Evolutionary conservation across 106 monocot species (phyloP).

Genomic region (Iris macrosiphon): DNA sequence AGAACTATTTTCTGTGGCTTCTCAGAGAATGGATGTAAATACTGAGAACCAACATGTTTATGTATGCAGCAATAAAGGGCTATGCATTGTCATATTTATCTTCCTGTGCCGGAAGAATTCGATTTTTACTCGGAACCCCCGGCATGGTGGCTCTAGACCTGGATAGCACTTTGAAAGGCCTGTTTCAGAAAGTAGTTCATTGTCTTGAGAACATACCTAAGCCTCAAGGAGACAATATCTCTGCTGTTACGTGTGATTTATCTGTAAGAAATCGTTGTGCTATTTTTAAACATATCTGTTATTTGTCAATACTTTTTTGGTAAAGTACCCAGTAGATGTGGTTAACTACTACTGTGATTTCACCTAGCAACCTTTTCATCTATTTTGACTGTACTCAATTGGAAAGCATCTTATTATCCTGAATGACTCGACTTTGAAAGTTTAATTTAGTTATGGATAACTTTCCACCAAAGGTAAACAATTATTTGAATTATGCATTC

Average conservation of each 20-base stretch:
- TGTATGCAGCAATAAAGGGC: constrained; percentile 89
- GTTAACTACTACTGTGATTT: no score
- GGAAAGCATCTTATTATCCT: not conserved
- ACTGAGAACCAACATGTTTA: constrained; percentile 7
- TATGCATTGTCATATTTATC: constrained; percentile 89
- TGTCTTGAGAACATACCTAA: constrained; percentile 92
- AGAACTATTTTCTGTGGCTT: no score
- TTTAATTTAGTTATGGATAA: no score
- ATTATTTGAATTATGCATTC: no score
- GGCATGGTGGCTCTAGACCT: constrained; percentile 99
- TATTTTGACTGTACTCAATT: no score
- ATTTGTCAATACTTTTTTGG: no score
- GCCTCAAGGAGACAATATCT: constrained; percentile 80
- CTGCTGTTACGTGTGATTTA: constrained; percentile 66
- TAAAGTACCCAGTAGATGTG: no score
- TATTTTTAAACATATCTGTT: no score
- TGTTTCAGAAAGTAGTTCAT: constrained; percentile 92
- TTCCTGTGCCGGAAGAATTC: constrained; percentile 89
- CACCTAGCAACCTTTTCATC: no score
- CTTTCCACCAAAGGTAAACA: no score
- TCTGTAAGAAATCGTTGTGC: constrained; percentile 78
- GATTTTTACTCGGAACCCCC: constrained; percentile 91
- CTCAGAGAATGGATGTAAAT: no score
- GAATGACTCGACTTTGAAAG: no score
- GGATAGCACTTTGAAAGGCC: constrained; percentile 65